phyloP scores from a whole-genome alignment of 1,284 basidiomycete species.

The Inonotus hispidus region DNA sequence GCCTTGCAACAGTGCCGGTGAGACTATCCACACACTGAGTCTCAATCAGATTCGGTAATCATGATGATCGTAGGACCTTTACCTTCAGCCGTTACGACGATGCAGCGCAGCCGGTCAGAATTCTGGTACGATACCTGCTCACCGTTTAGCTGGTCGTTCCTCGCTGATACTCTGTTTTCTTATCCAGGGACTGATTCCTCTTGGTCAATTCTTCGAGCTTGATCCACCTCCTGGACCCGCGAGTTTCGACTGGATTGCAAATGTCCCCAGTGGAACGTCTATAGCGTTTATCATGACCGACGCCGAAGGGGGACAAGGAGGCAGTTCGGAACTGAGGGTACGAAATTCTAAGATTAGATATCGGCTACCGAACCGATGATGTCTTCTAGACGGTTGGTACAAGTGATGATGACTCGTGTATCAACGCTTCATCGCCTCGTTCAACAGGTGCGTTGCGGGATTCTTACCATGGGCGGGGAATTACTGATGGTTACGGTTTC shows the following conservation, averaged over 20 bases:
- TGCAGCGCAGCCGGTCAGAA: constrained; percentile 55
- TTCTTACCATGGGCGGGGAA: not conserved
- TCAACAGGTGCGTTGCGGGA: constrained; percentile 30
- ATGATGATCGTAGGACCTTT: constrained; percentile 41
- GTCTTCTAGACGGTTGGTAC: constrained; percentile 33
- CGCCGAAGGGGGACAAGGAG: constrained; percentile 49
- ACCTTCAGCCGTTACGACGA: constrained; percentile 42
- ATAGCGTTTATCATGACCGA: constrained; percentile 62
- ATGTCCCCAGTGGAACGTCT: constrained; percentile 53
- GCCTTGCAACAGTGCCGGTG: constrained; percentile 63
- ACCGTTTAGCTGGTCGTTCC: not conserved
- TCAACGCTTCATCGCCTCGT: constrained; percentile 46
- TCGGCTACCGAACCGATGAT: not conserved
- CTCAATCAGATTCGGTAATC: not conserved
- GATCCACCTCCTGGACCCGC: constrained; percentile 37
- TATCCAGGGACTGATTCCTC: constrained; percentile 57
- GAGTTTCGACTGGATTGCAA: constrained; percentile 50
- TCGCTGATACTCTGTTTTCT: not conserved
- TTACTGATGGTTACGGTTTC: not conserved
- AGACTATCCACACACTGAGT: constrained; percentile 3
- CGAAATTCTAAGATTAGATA: not conserved
- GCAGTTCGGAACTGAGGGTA: constrained; percentile 43
- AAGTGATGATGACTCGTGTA: constrained; percentile 48
- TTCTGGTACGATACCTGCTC: constrained; percentile 39
- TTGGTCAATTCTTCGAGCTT: constrained; percentile 48